phyloP scores from a whole-genome alignment of 768 basidiomycete species.

The Nidularia sp. region DNA sequence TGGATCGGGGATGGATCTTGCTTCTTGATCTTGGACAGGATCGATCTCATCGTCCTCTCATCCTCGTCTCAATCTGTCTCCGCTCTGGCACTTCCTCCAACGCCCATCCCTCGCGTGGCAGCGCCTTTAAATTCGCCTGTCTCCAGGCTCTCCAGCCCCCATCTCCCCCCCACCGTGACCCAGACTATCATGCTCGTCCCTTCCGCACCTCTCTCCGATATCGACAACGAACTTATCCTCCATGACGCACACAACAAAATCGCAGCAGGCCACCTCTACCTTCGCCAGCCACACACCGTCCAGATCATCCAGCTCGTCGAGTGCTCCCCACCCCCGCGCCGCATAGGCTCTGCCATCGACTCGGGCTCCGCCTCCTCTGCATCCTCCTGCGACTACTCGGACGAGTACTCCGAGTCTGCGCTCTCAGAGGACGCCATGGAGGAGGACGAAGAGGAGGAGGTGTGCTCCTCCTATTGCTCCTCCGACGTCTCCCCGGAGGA shows the following conservation, averaged over 20 bases:
- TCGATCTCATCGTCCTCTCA: not conserved
- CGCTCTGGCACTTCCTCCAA: not conserved
- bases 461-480: conserved; percentile 68
- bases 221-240: conserved; percentile 18
- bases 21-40: conserved; percentile 3
- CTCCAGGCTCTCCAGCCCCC: conserved; percentile 3
- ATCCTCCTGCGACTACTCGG: conserved; percentile 33
- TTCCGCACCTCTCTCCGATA: conserved; percentile 9
- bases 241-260: conserved; percentile 24
- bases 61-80: not conserved
- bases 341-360: conserved; percentile 31
- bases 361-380: conserved; percentile 31
- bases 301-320: conserved; percentile 77
- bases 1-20: conserved; percentile 14
- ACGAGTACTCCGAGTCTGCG: conserved; percentile 29
- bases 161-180: conserved; percentile 10
- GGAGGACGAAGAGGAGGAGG: conserved; percentile 34
- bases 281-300: conserved; percentile 44
- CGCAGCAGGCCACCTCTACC: conserved; percentile 36
- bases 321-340: conserved; percentile 50
- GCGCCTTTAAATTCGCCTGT: no score
- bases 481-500: conserved; percentile 46
- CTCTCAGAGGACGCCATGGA: conserved; percentile 18
- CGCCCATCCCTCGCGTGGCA: conserved; percentile 14
- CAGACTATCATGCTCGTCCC: conserved; percentile 13